A percentile compares a stretch with the other conserved stretches of the same genome.
phyloP scores from a whole-genome alignment of 176 grass and related monocot genomes.

The Oryza meridionalis region DNA sequence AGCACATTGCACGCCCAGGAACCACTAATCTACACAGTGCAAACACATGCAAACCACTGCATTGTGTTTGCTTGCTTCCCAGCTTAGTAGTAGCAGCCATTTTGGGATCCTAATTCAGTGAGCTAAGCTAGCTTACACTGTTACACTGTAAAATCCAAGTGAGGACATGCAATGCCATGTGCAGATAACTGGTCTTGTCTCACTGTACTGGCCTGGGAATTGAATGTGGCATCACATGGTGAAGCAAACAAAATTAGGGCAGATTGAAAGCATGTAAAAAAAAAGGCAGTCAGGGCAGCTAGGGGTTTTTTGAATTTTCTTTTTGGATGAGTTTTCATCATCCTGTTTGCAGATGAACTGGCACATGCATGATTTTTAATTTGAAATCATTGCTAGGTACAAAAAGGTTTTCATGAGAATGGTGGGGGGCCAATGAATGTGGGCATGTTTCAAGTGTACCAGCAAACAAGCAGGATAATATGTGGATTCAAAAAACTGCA shows the following conservation, averaged over 20 bases:
- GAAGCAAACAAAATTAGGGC: slow-evolving; percentile 32
- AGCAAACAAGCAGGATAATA: slow-evolving; percentile 16
- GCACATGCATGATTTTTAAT: not conserved
- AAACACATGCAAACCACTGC: slow-evolving; percentile 31
- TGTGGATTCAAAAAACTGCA: slow-evolving; percentile 29
- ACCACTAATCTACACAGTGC: not conserved
- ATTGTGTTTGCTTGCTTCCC: not conserved
- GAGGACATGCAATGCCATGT: slow-evolving; percentile 39
- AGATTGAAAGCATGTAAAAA: not conserved
- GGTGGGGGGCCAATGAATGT: not conserved
- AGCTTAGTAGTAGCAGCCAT: not conserved
- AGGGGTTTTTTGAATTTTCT: not conserved
- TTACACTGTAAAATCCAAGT: slow-evolving; percentile 3
- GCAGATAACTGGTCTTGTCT: slow-evolving; percentile 20
- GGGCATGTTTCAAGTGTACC: slow-evolving; percentile 21
- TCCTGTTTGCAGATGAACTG: not conserved
- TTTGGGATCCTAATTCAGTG: slow-evolving; percentile 37
- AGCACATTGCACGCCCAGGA: not conserved
- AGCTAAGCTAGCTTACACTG: not conserved
- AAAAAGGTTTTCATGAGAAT: slow-evolving; percentile 4
- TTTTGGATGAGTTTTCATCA: not conserved
- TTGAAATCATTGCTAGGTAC: slow-evolving; percentile 1
- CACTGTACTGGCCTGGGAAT: slow-evolving; percentile 33
- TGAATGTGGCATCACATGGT: slow-evolving; percentile 44
- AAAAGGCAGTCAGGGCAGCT: not conserved